Base-by-base conservation (phyloP, 805 yeast genomes). In the Ogataea paradorogensis region DNA sequence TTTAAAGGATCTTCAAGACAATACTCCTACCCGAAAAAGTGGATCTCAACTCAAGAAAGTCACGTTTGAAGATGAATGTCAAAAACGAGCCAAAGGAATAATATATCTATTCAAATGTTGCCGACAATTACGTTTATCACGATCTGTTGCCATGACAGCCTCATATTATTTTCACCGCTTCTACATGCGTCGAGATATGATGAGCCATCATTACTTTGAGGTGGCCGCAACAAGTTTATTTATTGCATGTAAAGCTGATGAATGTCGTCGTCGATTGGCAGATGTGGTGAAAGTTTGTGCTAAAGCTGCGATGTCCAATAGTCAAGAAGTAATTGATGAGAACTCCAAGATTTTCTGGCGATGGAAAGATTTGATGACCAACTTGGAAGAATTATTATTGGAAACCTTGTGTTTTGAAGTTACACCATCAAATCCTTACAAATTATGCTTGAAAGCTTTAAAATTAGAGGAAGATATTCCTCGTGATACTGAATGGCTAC, bases 211-310 rank as follows among this genome's bases (percentile, higher is more conserved):
- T 43, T 68, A 69, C 36, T 77, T 69, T 46, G 78, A 77, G 42
- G 61, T 70, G 7, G 80, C 71, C 0, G 78, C 76, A 1, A 67
- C 78, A 2, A 57, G 73, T 22, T 47, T 77, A 13, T 76, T 76
- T 47, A 56, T 76, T 18, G 80, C 80, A 4, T 65, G 76, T 38
- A 76, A 76, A 44, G 67, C 74, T 7, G 79, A 76, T 38, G 82
- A 76, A 40, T 65, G 76, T 22, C 65, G 70, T 24, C 62, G 82
- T 21, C 56, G 68, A 27, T 53, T 76, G 21, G 55, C 69, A 28
- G 80, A 76, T 38, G 65, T 77, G 4, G 76, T 74, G 15, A 62
- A 66, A n/a, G 65, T 67, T 5, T 70, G 77, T 48, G 73, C 77
- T 4, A 63, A 64, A 33, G 64, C 69, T 5, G 78, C 80, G 0